Conservation (phyloP, 2,329 filamentous ascomycete species). For the Fusarium sublunatum region DNA sequence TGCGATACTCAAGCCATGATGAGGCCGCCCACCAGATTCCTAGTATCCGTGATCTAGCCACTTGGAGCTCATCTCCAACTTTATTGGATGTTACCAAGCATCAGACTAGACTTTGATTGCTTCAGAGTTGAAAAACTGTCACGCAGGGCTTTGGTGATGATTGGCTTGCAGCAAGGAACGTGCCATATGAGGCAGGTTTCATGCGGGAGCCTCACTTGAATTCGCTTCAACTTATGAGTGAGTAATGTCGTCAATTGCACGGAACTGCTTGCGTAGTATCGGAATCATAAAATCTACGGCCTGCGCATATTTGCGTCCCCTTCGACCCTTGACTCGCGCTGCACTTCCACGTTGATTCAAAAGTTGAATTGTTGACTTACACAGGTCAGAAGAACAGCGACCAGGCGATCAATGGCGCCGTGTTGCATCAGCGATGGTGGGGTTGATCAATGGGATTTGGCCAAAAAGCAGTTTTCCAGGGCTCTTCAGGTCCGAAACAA, state of each 20-base stretch:
- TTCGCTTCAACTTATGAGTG: background rate
- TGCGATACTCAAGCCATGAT: background rate
- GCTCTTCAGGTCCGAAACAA: constrained; percentile 35
- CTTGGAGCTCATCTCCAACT: constrained; percentile 3
- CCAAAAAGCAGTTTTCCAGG: constrained; percentile 26
- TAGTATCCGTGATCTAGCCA: constrained; percentile 1
- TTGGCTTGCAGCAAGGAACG: constrained; percentile 5
- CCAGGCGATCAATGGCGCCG: constrained; percentile 5
- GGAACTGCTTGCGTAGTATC: background rate
- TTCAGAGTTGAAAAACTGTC: constrained; percentile 7
- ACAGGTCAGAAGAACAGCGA: constrained; percentile 2
- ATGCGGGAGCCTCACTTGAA: background rate
- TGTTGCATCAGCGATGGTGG: constrained; percentile 12
- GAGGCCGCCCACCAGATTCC: constrained; percentile 26
- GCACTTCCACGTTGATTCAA: background rate
- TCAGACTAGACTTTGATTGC: constrained; percentile 5
- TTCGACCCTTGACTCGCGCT: background rate
- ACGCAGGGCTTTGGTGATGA: background rate
- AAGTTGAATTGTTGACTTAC: constrained; percentile 2
- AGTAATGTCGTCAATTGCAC: constrained; percentile 1
- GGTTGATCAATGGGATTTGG: constrained; percentile 21
- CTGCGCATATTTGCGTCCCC: background rate
- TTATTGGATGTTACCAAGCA: constrained; percentile 7
- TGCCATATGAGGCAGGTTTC: constrained; percentile 1
- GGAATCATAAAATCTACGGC: background rate